Conservation (phyloP, 306 rosid genomes). For the Pyrus pyrifolia region DNA sequence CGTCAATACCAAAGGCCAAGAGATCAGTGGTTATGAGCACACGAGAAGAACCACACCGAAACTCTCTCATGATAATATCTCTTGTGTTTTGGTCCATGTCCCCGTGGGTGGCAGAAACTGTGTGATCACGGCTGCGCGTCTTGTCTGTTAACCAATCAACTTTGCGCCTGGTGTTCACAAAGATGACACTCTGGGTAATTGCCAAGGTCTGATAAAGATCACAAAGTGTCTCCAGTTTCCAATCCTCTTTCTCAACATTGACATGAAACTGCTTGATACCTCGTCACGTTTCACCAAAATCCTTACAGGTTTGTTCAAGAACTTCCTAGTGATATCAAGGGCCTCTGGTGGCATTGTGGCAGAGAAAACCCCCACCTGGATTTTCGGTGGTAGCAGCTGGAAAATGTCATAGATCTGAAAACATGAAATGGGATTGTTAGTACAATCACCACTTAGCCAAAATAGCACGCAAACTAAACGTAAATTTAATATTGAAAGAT, state of each 20-base stretch:
- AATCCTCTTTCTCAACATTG: conserved; percentile 56
- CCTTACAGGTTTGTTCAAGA: conserved; percentile 56
- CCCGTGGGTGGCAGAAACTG: conserved; percentile 67
- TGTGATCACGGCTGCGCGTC: conserved; percentile 61
- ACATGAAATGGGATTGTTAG: neutral
- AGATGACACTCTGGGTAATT: conserved; percentile 60
- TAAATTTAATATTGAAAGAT: neutral
- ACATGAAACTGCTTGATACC: conserved; percentile 63
- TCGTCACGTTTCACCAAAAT: conserved; percentile 67
- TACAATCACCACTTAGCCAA: neutral
- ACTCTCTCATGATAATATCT: conserved; percentile 72
- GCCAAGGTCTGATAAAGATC: conserved; percentile 62
- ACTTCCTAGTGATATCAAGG: conserved; percentile 69
- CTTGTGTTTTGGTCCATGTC: conserved; percentile 81
- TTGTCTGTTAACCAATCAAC: conserved; percentile 68
- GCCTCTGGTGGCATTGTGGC: conserved; percentile 78
- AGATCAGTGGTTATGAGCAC: conserved; percentile 67
- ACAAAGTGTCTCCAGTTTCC: conserved; percentile 67
- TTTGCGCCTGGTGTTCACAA: conserved; percentile 64
- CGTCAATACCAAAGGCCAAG: conserved; percentile 66
- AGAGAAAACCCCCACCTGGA: conserved; percentile 73
- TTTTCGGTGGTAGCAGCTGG: conserved; percentile 70
- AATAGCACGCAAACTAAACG: neutral
- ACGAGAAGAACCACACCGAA: conserved; percentile 70
- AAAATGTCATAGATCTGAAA: conserved; percentile 67